Evolutionary conservation across 2,329 filamentous ascomycete species (phyloP).

Genomic region (Trematosphaeria pertusa): DNA sequence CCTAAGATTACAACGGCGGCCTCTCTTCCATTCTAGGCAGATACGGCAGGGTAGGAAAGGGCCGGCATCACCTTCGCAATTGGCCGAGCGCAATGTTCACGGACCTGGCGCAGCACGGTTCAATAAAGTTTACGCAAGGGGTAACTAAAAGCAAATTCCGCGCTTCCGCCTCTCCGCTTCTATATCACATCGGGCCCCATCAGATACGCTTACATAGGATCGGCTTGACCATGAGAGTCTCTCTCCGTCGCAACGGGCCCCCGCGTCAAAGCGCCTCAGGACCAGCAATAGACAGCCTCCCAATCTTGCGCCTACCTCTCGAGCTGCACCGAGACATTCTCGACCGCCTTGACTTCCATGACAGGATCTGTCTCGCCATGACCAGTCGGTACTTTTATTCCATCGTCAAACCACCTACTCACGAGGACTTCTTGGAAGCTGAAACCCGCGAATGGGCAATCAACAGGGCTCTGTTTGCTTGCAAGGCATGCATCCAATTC

Average conservation of each 20-base stretch:
- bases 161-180: not conserved
- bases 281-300: too few species aligned
- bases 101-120: too few species aligned
- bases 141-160: too few species aligned
- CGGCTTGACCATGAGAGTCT: too few species aligned
- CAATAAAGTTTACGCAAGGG: too few species aligned
- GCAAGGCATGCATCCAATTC: slow-evolving; percentile 29
- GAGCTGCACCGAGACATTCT: slow-evolving; percentile 34
- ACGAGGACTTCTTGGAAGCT: slow-evolving; percentile 27
- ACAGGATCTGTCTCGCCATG: slow-evolving; percentile 22
- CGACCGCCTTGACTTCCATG: slow-evolving; percentile 28
- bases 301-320: slow-evolving; percentile 29
- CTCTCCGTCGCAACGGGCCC: too few species aligned
- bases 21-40: too few species aligned
- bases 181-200: not conserved
- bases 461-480: slow-evolving; percentile 27
- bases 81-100: too few species aligned
- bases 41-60: too few species aligned
- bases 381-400: slow-evolving; percentile 28
- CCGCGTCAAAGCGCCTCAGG: too few species aligned
- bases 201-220: not conserved
- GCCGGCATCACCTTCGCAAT: too few species aligned
- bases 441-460: slow-evolving; percentile 29
- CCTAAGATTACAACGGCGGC: too few species aligned
- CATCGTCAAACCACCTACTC: slow-evolving; percentile 25